A percentile compares a stretch with the other conserved stretches of the same genome.
Conservation (phyloP, 306 rosid species). For the Cicer bijugum region DNA sequence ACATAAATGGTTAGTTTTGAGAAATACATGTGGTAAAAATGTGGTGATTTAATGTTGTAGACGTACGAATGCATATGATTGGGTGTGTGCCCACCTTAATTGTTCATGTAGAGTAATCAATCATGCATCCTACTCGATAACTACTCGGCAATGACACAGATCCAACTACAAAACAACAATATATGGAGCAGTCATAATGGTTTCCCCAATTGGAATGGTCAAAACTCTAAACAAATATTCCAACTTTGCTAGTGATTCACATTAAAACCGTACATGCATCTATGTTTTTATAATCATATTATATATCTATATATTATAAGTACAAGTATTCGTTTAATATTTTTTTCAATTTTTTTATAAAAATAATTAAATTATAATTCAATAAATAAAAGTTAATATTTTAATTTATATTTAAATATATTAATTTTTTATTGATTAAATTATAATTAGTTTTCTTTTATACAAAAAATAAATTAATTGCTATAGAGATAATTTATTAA, state of each 20-base stretch:
- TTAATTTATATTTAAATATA: too few species aligned
- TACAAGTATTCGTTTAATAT: too few species aligned
- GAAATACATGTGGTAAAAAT: conserved; percentile 29
- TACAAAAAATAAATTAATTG: too few species aligned
- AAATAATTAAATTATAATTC: too few species aligned
- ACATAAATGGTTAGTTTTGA: neutral
- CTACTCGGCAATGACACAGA: conserved; percentile 53
- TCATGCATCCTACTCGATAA: conserved; percentile 48
- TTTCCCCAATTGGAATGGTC: conserved; percentile 9
- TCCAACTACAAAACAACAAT: conserved; percentile 46
- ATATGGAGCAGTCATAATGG: conserved; percentile 20
- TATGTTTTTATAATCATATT: neutral
- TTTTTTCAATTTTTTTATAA: too few species aligned
- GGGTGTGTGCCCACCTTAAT: conserved; percentile 39
- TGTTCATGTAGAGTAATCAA: conserved; percentile 30
- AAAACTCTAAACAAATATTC: conserved; percentile 15
- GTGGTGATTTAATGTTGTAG: conserved; percentile 1
- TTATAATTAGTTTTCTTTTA: too few species aligned
- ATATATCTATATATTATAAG: too few species aligned
- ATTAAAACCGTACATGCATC: conserved; percentile 2
- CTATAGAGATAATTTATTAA: too few species aligned
- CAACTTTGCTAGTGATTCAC: conserved; percentile 12
- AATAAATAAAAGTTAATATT: too few species aligned
- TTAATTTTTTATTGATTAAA: too few species aligned
- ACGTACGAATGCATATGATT: conserved; percentile 4